These are phyloP conservation scores for Plasmodium relictum DNA, from an alignment of 169 alveolate species.

Conservation along the genomic window DNA sequence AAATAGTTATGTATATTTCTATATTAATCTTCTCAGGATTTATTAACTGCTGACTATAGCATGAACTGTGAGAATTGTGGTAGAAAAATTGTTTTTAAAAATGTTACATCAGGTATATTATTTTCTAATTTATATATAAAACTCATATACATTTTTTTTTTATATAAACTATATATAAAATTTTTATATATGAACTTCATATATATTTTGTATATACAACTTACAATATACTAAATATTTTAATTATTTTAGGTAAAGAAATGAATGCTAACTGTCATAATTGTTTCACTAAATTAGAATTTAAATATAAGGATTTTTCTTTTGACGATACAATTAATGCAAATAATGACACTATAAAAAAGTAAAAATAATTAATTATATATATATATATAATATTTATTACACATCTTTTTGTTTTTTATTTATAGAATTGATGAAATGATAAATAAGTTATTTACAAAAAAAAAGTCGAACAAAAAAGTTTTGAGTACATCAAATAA, in stretches of 20 bases:
- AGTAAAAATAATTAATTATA: conserved; percentile 29
- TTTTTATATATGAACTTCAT: not conserved
- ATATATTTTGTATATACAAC: not conserved
- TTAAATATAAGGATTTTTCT: conserved; percentile 43
- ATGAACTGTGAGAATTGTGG: conserved; percentile 64
- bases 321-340: conserved; percentile 51
- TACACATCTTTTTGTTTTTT: not conserved
- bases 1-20: not conserved
- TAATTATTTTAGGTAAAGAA: conserved; percentile 39
- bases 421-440: conserved; percentile 57
- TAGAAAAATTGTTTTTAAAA: conserved; percentile 50
- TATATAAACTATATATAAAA: conserved; percentile 7
- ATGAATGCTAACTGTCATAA: conserved; percentile 52
- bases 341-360: conserved; percentile 46
- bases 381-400: conserved; percentile 7
- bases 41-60: conserved; percentile 47
- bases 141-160: not conserved
- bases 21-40: conserved; percentile 39
- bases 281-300: conserved; percentile 58
- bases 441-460: conserved; percentile 68
- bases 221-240: not conserved
- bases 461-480: conserved; percentile 36
- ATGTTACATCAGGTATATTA: conserved; percentile 56
- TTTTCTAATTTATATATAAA: not conserved
- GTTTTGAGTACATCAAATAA: conserved; percentile 26